A percentile compares a stretch with the other conserved stretches of the same genome.
Evolutionary conservation across 345 rosid species (phyloP).

Genomic region (Carallia pectinifolia): DNA sequence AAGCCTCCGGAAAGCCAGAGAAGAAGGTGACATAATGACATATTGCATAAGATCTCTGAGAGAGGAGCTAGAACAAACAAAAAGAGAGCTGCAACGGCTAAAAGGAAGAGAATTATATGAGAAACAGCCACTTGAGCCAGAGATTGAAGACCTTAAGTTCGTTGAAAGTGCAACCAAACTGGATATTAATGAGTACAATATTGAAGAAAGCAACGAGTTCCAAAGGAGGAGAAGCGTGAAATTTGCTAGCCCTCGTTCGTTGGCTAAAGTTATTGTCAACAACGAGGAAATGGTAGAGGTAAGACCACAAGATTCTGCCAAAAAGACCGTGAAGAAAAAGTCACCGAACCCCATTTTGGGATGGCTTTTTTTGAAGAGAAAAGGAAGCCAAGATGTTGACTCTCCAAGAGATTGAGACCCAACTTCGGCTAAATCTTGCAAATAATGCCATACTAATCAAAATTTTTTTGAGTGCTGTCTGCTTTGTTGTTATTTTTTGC

Average conservation of each 20-base stretch:
- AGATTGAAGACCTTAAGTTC: slow-evolving; percentile 47
- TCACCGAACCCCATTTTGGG: slow-evolving; percentile 16
- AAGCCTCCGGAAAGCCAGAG: slow-evolving; percentile 44
- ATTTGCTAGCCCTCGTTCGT: slow-evolving; percentile 31
- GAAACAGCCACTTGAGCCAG: slow-evolving; percentile 30
- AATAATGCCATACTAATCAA: no score
- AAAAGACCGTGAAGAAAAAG: slow-evolving; percentile 8
- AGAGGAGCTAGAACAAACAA: slow-evolving; percentile 48
- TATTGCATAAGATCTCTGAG: slow-evolving; percentile 34
- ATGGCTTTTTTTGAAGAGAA: slow-evolving; percentile 32
- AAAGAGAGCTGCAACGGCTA: slow-evolving; percentile 42
- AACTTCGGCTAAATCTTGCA: not conserved
- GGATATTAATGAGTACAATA: not conserved
- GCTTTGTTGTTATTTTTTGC: no score
- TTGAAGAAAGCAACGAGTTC: not conserved
- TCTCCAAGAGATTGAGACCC: slow-evolving; percentile 4
- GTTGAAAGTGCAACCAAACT: slow-evolving; percentile 32
- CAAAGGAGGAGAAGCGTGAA: slow-evolving; percentile 23
- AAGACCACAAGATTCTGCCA: not conserved
- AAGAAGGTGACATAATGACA: slow-evolving; percentile 40
- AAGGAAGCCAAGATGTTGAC: slow-evolving; percentile 9
- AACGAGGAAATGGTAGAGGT: slow-evolving; percentile 15
- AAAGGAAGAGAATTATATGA: slow-evolving; percentile 21
- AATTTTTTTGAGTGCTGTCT: not conserved
- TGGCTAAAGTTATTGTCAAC: slow-evolving; percentile 19